Evolutionary conservation across 805 yeast species (phyloP), one percentile per base, ranked within the genome.

Genomic region (Monosporozyma yasuniensis): DNA sequence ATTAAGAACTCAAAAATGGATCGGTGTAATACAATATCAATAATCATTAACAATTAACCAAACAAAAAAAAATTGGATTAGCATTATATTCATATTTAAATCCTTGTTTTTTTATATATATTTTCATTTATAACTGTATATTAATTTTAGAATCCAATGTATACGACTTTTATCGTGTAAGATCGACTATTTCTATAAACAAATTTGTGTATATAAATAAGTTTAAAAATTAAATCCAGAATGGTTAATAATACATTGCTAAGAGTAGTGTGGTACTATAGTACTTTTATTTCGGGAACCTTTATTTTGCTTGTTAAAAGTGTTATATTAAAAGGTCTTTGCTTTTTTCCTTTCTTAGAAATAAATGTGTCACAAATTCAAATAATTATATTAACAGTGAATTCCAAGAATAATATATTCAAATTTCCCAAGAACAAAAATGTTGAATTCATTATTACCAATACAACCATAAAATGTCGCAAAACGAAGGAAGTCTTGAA

Each of bases 51-150:
- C 42, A 6, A 39, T 21, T n/a, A n/a, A n/a, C n/a, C 25, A 32
- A 32, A 16, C 21, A 19, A 39, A 19, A 35, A 35, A 18, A 19
- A 35, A 35, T 39, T 39, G 42, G 27, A 39, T 39, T 39, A 39
- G 27, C 42, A 39, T 21, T 39, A 39, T 39, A 39, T 19, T 39
- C 42, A 39, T 39, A 39, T 21, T 39, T 39, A 39, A 39, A 39
- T 39, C 42, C 27, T 21, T 39, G 22, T 39, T 39, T 39, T 39
- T 39, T 18, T 39, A 39, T 39, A 39, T 21, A 39, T 39, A 32
- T 32, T 32, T 18, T 39, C 25, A 21, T 39, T 19, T 39, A 39
- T 39, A 39, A 39, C 42, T 39, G 42, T 39, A 39, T 39, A 39
- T 21, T 39, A 39, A 18, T 39, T 39, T 19, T 39, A 39, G 22